These are phyloP conservation scores for Marchantia paleacea DNA, from an alignment of 225 moss, liverwort and hornwort genomes.

Conservation along the genomic window DNA sequence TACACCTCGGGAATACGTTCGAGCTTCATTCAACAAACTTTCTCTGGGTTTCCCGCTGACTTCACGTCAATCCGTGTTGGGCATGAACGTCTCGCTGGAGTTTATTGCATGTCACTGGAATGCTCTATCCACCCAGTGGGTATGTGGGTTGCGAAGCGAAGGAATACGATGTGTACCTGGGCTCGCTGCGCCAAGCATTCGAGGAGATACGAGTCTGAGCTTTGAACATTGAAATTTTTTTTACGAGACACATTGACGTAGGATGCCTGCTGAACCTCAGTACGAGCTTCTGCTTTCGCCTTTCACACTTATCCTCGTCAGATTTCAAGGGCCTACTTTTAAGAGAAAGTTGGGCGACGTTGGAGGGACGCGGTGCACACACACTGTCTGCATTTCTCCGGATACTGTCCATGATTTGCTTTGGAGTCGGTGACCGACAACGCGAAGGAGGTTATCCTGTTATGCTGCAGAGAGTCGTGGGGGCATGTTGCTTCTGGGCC, in stretches of 20 bases:
- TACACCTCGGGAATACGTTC: background rate
- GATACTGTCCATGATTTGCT: background rate
- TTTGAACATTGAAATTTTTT: background rate
- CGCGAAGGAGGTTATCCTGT: background rate
- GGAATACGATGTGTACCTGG: background rate
- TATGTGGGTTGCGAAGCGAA: background rate
- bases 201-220: background rate
- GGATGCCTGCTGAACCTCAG: background rate
- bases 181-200: too few species aligned
- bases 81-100: background rate
- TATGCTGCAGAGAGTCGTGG: background rate
- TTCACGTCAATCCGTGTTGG: background rate
- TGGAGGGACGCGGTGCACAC: background rate
- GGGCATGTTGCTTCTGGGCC: background rate
- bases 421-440: background rate
- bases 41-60: background rate
- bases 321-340: background rate
- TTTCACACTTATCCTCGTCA: background rate
- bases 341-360: background rate
- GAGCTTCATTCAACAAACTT: background rate
- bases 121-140: background rate
- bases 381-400: background rate
- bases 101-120: background rate
- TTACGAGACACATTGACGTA: background rate
- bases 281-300: background rate